Conservation (phyloP, 2,329 filamentous ascomycete species). For the Hypoxylon sp. region DNA sequence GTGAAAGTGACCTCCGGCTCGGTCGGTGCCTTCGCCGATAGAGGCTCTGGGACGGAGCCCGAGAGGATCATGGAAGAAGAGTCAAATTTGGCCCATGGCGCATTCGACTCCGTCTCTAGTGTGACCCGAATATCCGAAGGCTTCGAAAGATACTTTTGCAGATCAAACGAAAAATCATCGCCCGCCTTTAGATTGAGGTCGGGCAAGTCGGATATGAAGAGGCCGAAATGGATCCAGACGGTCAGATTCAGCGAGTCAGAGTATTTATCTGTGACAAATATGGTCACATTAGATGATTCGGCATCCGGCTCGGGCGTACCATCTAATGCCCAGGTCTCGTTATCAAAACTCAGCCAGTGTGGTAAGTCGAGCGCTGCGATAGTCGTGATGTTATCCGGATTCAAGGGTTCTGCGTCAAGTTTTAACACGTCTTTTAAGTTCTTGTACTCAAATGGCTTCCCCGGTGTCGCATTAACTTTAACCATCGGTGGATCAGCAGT, state of each 20-base stretch:
- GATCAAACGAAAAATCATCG: slow-evolving; percentile 51
- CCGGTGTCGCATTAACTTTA: slow-evolving; percentile 69
- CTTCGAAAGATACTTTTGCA: slow-evolving; percentile 51
- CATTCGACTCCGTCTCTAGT: slow-evolving; percentile 45
- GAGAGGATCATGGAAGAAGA: slow-evolving; percentile 47
- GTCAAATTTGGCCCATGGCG: slow-evolving; percentile 54
- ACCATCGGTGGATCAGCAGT: slow-evolving; percentile 72
- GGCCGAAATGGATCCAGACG: slow-evolving; percentile 55
- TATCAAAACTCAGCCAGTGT: slow-evolving; percentile 78
- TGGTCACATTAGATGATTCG: slow-evolving; percentile 72
- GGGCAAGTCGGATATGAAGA: slow-evolving; percentile 52
- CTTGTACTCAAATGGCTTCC: slow-evolving; percentile 66
- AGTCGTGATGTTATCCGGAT: slow-evolving; percentile 64
- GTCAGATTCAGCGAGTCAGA: slow-evolving; percentile 72
- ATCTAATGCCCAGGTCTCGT: slow-evolving; percentile 70
- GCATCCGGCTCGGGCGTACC: slow-evolving; percentile 75
- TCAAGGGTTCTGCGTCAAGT: slow-evolving; percentile 69
- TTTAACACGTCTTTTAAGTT: slow-evolving; percentile 66
- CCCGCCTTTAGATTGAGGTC: slow-evolving; percentile 51
- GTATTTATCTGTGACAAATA: slow-evolving; percentile 72
- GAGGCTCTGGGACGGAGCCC: slow-evolving; percentile 47
- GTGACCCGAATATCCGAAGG: slow-evolving; percentile 48
- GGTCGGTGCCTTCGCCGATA: slow-evolving; percentile 18
- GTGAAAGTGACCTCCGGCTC: slow-evolving; percentile 45
- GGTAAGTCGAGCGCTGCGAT: slow-evolving; percentile 70